Evolutionary conservation across 345 rosid species (phyloP).

Genomic region (Isatis tinctoria): DNA sequence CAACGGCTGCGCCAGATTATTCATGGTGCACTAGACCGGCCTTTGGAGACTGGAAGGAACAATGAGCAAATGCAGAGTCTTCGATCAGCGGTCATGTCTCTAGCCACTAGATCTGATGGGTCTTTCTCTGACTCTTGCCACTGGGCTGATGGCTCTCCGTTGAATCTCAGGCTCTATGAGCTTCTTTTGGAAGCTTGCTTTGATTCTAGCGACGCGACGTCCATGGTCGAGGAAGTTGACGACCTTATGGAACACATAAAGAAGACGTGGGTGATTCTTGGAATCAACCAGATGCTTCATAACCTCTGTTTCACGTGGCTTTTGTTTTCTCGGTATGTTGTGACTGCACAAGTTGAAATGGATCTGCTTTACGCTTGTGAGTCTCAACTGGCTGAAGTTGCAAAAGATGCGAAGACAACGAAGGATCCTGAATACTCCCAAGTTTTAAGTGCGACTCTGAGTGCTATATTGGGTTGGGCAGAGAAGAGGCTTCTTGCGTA

Average conservation of each 20-base stretch:
- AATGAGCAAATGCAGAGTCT: constrained; percentile 94
- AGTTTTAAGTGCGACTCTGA: constrained; percentile 77
- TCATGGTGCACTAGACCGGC: constrained; percentile 64
- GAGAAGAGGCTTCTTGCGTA: constrained; percentile 97
- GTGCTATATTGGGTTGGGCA: constrained; percentile 90
- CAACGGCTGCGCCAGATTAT: constrained; percentile 75
- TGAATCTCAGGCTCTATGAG: constrained; percentile 82
- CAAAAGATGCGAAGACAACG: constrained; percentile 85
- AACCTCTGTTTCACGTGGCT: constrained; percentile 93
- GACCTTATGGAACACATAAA: constrained; percentile 96
- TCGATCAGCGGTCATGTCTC: constrained; percentile 76
- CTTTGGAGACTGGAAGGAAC: constrained; percentile 86
- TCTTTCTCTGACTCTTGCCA: constrained; percentile 76
- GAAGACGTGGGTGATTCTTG: constrained; percentile 94
- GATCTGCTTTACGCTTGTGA: constrained; percentile 79
- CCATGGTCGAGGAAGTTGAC: constrained; percentile 83
- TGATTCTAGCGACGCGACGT: constrained; percentile 61
- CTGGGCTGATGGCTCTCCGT: constrained; percentile 97
- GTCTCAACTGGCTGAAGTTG: constrained; percentile 76
- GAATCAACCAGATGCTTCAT: constrained; percentile 81
- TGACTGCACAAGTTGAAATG: constrained; percentile 71
- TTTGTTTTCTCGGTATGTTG: constrained; percentile 77
- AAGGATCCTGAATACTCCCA: constrained; percentile 86
- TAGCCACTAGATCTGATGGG: constrained; percentile 83
- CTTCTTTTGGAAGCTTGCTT: constrained; percentile 86